phyloP scores from a whole-genome alignment of 2,329 filamentous ascomycete species.

The Colletotrichum sublineola region DNA sequence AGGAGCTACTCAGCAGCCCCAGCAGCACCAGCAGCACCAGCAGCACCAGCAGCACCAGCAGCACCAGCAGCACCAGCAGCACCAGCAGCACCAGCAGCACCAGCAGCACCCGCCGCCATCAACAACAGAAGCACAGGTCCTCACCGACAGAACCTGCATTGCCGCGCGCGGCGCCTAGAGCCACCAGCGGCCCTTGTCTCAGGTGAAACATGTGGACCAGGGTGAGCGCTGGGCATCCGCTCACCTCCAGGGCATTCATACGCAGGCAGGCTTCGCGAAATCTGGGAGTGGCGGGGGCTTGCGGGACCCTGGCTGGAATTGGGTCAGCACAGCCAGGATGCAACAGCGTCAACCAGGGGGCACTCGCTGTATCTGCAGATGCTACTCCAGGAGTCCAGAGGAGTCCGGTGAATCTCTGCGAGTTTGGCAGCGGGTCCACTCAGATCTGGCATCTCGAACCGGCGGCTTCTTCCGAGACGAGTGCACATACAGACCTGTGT shows the following conservation, averaged over 20 bases:
- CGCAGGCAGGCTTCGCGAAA: background rate
- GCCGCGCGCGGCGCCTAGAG: slow-evolving; percentile 34
- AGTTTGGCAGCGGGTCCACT: background rate
- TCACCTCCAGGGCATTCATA: slow-evolving; percentile 13
- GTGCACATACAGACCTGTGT: no score
- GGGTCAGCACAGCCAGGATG: slow-evolving; percentile 9
- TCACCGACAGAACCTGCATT: slow-evolving; percentile 12
- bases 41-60: background rate
- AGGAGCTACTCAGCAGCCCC: background rate
- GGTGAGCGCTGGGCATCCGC: slow-evolving; percentile 22
- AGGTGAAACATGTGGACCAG: slow-evolving; percentile 37
- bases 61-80: background rate
- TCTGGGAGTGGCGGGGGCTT: background rate
- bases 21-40: background rate
- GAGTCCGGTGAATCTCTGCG: slow-evolving; percentile 5
- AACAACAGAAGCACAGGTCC: background rate
- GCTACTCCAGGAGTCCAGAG: background rate
- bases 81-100: background rate
- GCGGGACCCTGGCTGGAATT: background rate
- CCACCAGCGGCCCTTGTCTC: slow-evolving; percentile 35
- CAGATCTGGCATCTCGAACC: slow-evolving; percentile 6
- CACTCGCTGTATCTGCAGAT: background rate
- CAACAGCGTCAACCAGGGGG: slow-evolving; percentile 2
- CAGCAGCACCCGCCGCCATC: no score
- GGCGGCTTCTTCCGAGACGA: slow-evolving; percentile 20